Evolutionary conservation across 2,329 filamentous ascomycete species (phyloP).

Genomic region (Xylariales sp.): DNA sequence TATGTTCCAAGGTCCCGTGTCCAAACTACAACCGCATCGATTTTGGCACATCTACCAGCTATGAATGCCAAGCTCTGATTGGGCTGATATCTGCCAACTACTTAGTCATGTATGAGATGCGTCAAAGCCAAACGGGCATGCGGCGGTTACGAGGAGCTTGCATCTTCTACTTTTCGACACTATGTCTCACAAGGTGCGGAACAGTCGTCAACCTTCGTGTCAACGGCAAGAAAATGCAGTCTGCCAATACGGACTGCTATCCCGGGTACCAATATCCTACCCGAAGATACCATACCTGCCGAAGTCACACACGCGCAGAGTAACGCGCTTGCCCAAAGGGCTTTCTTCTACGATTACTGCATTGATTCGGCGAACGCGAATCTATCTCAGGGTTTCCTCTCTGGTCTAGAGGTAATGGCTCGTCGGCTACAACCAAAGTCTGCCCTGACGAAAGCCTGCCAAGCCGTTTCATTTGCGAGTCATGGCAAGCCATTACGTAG

Average conservation of each 20-base stretch:
- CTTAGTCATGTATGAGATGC: conserved; percentile 18
- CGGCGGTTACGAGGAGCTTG: conserved; percentile 11
- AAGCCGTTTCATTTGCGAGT: conserved; percentile 14
- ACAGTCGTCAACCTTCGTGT: conserved; percentile 1
- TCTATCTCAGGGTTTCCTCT: conserved; percentile 16
- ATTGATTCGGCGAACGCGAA: conserved; percentile 13
- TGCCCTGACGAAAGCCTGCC: conserved; percentile 17
- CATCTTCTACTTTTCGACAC: background rate
- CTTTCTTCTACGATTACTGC: conserved; percentile 21
- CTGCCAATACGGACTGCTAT: conserved; percentile 15
- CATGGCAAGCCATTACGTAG: conserved; percentile 16
- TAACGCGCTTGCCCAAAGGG: conserved; percentile 12
- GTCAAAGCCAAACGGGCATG: conserved; percentile 15
- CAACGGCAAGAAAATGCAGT: conserved; percentile 17
- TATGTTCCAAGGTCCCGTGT: conserved; percentile 9
- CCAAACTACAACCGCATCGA: background rate
- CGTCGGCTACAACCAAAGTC: conserved; percentile 13
- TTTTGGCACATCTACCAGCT: background rate
- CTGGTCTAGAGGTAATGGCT: conserved; percentile 14
- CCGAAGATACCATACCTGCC: conserved; percentile 13
- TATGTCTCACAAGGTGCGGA: background rate
- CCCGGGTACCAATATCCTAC: conserved; percentile 14
- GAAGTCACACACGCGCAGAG: conserved; percentile 14
- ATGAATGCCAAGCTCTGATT: background rate
- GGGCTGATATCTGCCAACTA: background rate